Percentiles rank a stretch among this genome's conserved stretches.
phyloP scores from a whole-genome alignment of 306 rosid species.

The Alnus rubra region DNA sequence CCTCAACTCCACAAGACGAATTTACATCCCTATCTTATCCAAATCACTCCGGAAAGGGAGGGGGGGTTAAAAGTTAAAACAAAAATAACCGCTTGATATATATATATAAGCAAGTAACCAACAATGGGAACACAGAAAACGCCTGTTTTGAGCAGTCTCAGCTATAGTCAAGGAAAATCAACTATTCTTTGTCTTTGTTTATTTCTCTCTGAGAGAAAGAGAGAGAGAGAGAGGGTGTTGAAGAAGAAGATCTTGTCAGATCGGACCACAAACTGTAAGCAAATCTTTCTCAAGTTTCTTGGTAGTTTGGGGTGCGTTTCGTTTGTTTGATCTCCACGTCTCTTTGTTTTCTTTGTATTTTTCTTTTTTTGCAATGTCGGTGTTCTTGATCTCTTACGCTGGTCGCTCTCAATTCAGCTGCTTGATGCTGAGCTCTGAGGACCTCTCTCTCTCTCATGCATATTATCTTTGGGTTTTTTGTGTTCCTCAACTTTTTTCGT shows the following conservation, averaged over 20 bases:
- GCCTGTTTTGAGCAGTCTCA: conserved; percentile 24
- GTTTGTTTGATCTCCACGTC: background rate
- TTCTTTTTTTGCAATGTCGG: conserved; percentile 39
- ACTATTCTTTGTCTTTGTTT: conserved; percentile 37
- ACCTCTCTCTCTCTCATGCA: conserved; percentile 18
- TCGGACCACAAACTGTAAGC: conserved; percentile 44
- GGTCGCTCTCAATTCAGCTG: conserved; percentile 19
- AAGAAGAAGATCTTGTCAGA: conserved; percentile 60
- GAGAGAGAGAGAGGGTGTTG: conserved; percentile 13
- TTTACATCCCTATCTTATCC: too few species aligned
- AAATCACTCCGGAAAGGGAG: conserved; percentile 12
- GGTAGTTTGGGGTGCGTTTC: conserved; percentile 38
- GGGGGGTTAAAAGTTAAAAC: conserved; percentile 21
- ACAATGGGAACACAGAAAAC: conserved; percentile 26
- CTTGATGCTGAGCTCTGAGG: conserved; percentile 27
- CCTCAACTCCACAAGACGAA: too few species aligned
- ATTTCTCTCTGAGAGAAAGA: conserved; percentile 6
- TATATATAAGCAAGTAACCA: conserved; percentile 14
- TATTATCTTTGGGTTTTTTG: conserved; percentile 7
- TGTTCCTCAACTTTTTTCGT: background rate
- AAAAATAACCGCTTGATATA: conserved; percentile 42
- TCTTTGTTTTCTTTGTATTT: background rate
- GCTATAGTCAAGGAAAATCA: conserved; percentile 44
- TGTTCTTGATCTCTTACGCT: conserved; percentile 35
- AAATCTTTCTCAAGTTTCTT: conserved; percentile 28